phyloP scores from a whole-genome alignment of 768 basidiomycete species.

The Suillus cothurnatus region DNA sequence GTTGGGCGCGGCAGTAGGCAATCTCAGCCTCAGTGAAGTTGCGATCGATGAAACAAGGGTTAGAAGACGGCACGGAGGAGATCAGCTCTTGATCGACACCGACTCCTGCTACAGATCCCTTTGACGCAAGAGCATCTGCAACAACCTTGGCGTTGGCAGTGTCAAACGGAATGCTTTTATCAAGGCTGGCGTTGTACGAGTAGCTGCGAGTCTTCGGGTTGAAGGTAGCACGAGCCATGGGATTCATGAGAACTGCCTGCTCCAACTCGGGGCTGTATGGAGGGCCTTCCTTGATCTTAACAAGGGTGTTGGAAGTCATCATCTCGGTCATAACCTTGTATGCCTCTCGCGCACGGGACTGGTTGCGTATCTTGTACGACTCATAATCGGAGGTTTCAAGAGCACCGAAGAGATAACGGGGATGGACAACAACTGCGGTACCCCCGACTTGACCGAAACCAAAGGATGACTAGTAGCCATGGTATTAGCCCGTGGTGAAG shows the following conservation, averaged over 20 bases:
- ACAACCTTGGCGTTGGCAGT: slow-evolving; percentile 69
- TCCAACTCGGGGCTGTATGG: slow-evolving; percentile 90
- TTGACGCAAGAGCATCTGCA: slow-evolving; percentile 40
- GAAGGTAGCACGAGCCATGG: slow-evolving; percentile 81
- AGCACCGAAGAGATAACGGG: slow-evolving; percentile 86
- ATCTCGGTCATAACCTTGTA: slow-evolving; percentile 95
- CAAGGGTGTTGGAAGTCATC: slow-evolving; percentile 92
- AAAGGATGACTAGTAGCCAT: slow-evolving; percentile 74
- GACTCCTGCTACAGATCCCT: slow-evolving; percentile 66
- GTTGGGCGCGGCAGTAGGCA: slow-evolving; percentile 83
- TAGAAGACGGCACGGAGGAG: slow-evolving; percentile 86
- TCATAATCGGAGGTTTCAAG: slow-evolving; percentile 79
- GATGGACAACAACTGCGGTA: slow-evolving; percentile 84
- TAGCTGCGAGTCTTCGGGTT: slow-evolving; percentile 87
- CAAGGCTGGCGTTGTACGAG: slow-evolving; percentile 69
- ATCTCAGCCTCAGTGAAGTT: slow-evolving; percentile 94
- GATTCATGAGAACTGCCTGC: slow-evolving; percentile 85
- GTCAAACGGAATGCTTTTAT: slow-evolving; percentile 55
- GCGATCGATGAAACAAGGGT: slow-evolving; percentile 82
- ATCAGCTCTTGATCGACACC: slow-evolving; percentile 95
- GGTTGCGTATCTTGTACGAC: slow-evolving; percentile 73
- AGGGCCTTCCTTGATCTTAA: slow-evolving; percentile 92
- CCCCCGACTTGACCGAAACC: slow-evolving; percentile 99
- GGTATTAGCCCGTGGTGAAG: not conserved
- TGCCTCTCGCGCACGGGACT: slow-evolving; percentile 62